phyloP scores from a whole-genome alignment of 805 yeast species.

The Hanseniaspora singularis region DNA sequence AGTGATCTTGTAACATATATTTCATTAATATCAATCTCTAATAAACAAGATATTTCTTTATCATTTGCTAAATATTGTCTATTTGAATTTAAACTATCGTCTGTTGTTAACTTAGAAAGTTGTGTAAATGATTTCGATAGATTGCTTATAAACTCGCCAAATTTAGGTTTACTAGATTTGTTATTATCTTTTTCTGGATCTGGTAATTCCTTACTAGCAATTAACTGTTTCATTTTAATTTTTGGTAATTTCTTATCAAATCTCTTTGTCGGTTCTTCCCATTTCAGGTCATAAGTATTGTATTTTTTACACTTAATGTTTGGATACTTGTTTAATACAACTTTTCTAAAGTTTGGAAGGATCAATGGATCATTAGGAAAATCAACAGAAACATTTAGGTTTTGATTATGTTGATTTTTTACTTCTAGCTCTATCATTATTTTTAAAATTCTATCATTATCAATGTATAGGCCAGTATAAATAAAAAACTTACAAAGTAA shows the following conservation, averaged over 20 bases:
- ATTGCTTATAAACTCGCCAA: neutral
- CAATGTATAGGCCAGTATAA: neutral
- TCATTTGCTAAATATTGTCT: too few species aligned
- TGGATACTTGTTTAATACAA: conserved; percentile 2
- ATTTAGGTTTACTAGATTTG: neutral
- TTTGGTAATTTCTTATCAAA: conserved; percentile 1
- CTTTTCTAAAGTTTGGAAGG: conserved; percentile 5
- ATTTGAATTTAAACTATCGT: too few species aligned
- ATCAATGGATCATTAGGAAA: conserved; percentile 3
- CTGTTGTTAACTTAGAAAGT: neutral
- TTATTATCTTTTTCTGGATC: neutral
- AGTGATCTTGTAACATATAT: neutral
- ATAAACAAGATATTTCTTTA: too few species aligned
- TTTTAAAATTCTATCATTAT: neutral
- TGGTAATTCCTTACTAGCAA: conserved; percentile 6
- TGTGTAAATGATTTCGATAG: neutral
- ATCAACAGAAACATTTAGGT: neutral
- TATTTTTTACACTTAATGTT: neutral
- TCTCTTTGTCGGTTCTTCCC: neutral
- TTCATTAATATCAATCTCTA: neutral
- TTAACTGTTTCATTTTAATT: neutral
- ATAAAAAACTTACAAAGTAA: conserved; percentile 6
- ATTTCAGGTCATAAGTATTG: neutral
- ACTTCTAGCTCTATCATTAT: neutral
- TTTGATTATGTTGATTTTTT: neutral